Conservation (phyloP, 2,329 filamentous ascomycete species). For the Pleomassaria siparia region DNA sequence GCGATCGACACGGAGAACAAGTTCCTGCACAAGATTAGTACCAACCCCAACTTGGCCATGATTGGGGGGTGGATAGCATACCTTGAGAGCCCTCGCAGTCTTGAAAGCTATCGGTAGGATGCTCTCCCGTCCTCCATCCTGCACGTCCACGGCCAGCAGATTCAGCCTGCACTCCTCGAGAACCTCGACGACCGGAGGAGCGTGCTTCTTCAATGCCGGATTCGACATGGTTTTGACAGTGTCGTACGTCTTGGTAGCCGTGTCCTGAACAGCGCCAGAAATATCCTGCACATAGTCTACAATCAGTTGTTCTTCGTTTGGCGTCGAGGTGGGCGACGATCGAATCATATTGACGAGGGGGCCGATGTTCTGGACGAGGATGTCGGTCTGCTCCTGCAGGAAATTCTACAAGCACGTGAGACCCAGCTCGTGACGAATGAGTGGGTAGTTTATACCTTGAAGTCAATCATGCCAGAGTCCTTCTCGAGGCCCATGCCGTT, state of each 20-base stretch:
- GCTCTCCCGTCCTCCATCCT: constrained; percentile 61
- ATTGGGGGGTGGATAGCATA: constrained; percentile 10
- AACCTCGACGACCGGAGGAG: constrained; percentile 55
- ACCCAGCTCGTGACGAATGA: constrained; percentile 7
- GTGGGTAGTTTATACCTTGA: constrained; percentile 53
- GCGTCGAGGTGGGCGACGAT: constrained; percentile 34
- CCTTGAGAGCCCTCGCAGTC: constrained; percentile 80
- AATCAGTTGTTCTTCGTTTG: constrained; percentile 52
- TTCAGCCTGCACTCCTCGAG: constrained; percentile 66
- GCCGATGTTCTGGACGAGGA: constrained; percentile 78
- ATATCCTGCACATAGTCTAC: constrained; percentile 71
- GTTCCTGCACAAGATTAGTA: constrained; percentile 39
- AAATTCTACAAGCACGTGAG: constrained; percentile 59
- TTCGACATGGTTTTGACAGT: constrained; percentile 52
- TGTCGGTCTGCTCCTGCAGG: constrained; percentile 78
- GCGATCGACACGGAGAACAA: constrained; percentile 45
- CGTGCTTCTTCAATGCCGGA: constrained; percentile 54
- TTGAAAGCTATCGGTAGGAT: constrained; percentile 85
- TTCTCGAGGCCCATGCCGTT: constrained; percentile 21
- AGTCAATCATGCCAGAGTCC: constrained; percentile 54
- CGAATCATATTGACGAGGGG: constrained; percentile 73
- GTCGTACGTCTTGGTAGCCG: constrained; percentile 64
- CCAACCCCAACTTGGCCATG: neutral
- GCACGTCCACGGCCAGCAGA: constrained; percentile 64
- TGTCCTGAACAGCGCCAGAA: constrained; percentile 68